Conservation (phyloP, 164 flowering plant genomes). For the Litsea cubeba region DNA sequence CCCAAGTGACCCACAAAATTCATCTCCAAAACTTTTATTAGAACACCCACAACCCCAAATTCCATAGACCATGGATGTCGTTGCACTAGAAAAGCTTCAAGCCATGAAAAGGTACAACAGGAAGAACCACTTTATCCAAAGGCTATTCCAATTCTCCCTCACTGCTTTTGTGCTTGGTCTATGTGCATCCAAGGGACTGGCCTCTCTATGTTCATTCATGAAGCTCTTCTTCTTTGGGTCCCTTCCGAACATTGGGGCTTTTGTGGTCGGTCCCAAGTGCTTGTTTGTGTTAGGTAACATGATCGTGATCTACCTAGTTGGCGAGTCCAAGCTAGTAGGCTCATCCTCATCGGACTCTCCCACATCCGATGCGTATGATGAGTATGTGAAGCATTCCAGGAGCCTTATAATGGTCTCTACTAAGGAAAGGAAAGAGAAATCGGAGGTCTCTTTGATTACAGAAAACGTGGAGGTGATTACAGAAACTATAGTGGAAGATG, state of each 20-base stretch:
- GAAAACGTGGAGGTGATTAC: constrained; percentile 5
- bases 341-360: constrained; percentile 20
- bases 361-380: constrained; percentile 30
- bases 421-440: constrained; percentile 12
- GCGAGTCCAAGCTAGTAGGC: constrained; percentile 47
- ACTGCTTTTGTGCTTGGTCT: constrained; percentile 29
- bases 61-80: constrained; percentile 32
- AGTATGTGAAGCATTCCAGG: constrained; percentile 25
- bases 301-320: constrained; percentile 46
- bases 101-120: constrained; percentile 48
- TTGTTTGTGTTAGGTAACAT: constrained; percentile 54
- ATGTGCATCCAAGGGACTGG: constrained; percentile 37
- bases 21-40: constrained; percentile 7
- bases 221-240: constrained; percentile 26
- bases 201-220: constrained; percentile 27
- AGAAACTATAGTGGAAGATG: not conserved
- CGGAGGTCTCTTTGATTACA: constrained; percentile 6
- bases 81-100: constrained; percentile 27
- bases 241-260: constrained; percentile 29
- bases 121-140: constrained; percentile 29
- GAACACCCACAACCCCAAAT: not conserved
- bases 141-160: constrained; percentile 29
- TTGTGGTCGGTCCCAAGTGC: constrained; percentile 35
- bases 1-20: not conserved
- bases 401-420: constrained; percentile 11